Conservation (phyloP, 2,329 filamentous ascomycete genomes). For the Trichoderma arundinaceum region DNA sequence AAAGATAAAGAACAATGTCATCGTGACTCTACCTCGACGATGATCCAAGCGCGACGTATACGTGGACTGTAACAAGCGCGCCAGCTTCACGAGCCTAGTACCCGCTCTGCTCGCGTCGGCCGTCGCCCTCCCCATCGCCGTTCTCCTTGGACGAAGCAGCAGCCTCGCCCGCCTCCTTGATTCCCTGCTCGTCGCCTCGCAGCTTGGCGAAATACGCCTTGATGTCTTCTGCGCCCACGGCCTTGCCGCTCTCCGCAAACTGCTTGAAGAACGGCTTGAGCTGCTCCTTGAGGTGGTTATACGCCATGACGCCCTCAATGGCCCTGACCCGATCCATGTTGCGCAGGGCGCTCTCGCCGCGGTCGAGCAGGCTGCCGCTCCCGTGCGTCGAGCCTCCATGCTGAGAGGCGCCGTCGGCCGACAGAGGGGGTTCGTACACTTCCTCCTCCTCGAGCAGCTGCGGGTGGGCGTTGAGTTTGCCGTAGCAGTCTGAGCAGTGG, state of each 20-base stretch:
- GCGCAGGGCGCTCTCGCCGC: slow-evolving; percentile 88
- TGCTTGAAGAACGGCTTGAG: slow-evolving; percentile 94
- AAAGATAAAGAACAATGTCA: not conserved
- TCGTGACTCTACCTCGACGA: not conserved
- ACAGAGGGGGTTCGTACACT: slow-evolving; percentile 88
- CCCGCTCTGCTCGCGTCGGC: slow-evolving; percentile 59
- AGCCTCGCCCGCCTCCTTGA: slow-evolving; percentile 64
- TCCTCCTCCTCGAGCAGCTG: slow-evolving; percentile 95
- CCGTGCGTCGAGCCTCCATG: slow-evolving; percentile 65
- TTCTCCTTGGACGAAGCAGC: slow-evolving; percentile 50
- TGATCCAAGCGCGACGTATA: not conserved
- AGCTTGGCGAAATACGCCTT: slow-evolving; percentile 96
- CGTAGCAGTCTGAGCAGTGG: slow-evolving; percentile 81
- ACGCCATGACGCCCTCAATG: slow-evolving; percentile 97
- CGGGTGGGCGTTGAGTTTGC: slow-evolving; percentile 69
- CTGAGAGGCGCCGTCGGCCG: slow-evolving; percentile 63
- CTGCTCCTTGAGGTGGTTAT: slow-evolving; percentile 94
- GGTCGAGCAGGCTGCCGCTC: slow-evolving; percentile 84
- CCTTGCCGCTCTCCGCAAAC: slow-evolving; percentile 87
- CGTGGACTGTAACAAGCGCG: not conserved
- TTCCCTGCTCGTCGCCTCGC: slow-evolving; percentile 81
- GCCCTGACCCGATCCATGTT: slow-evolving; percentile 91
- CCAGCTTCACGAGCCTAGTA: slow-evolving; percentile 44
- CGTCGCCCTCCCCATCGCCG: slow-evolving; percentile 43
- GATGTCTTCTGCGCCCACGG: slow-evolving; percentile 92